Percentiles rank a stretch among this genome's conserved stretches.
phyloP scores from a whole-genome alignment of 116 monocot genomes.

The Iris pallida region DNA sequence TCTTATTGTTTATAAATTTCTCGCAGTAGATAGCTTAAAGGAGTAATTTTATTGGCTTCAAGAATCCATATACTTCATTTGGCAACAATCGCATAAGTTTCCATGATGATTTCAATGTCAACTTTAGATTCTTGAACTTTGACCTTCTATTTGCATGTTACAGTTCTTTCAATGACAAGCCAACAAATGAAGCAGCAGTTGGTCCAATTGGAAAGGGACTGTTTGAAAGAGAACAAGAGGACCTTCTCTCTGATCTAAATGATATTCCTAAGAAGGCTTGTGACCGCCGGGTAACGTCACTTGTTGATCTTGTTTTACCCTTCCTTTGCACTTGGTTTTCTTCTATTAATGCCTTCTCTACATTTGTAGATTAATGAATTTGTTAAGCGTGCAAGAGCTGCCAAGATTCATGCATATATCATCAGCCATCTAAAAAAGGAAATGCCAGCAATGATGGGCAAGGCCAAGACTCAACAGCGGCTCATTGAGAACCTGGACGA shows the following conservation, averaged over 20 bases:
- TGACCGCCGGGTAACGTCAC: slow-evolving; percentile 24
- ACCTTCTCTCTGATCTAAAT: slow-evolving; percentile 22
- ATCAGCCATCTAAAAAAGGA: slow-evolving; percentile 84
- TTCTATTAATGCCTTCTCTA: neutral
- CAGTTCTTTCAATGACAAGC: slow-evolving; percentile 36
- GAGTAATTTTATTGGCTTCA: no score
- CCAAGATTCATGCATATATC: slow-evolving; percentile 92
- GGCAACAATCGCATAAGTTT: neutral
- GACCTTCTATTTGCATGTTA: neutral
- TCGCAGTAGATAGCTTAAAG: neutral
- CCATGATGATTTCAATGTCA: neutral
- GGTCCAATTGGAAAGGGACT: slow-evolving; percentile 30
- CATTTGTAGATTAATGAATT: slow-evolving; percentile 82
- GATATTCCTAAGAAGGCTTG: slow-evolving; percentile 15
- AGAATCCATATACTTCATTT: no score
- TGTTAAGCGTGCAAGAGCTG: slow-evolving; percentile 89
- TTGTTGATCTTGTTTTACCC: neutral
- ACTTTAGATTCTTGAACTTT: neutral
- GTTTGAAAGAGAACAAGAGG: slow-evolving; percentile 30
- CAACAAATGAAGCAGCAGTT: slow-evolving; percentile 11
- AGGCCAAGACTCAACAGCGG: slow-evolving; percentile 74
- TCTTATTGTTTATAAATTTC: neutral
- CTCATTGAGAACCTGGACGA: slow-evolving; percentile 69
- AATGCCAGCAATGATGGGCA: slow-evolving; percentile 94
- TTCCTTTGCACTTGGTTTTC: neutral